A percentile compares a stretch with the other conserved stretches of the same genome.
Evolutionary conservation across 2,329 filamentous ascomycete genomes (phyloP).

Genomic region (Sporothrix inflata): DNA sequence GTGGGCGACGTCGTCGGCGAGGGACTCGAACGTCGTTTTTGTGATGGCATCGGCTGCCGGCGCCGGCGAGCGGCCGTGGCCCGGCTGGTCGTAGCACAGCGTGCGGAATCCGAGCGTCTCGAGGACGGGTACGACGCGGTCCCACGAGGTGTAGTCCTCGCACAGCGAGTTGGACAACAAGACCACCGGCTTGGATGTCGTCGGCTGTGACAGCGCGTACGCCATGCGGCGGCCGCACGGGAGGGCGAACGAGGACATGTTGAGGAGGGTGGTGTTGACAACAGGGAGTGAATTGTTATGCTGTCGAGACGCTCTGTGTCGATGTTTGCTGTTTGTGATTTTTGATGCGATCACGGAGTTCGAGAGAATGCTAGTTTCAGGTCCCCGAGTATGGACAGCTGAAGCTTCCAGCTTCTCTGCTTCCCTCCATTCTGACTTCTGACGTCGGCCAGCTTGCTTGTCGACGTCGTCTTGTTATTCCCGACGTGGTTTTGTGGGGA

Average conservation of each 20-base stretch:
- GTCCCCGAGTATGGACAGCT: too few species aligned
- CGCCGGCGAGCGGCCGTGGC: conserved; percentile 46
- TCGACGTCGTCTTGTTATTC: neutral
- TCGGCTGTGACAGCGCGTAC: conserved; percentile 39
- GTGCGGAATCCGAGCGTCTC: conserved; percentile 44
- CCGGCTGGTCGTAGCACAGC: conserved; percentile 50
- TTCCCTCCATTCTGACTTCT: neutral
- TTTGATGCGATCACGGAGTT: neutral
- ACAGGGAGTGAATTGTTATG: neutral
- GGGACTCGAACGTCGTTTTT: conserved; percentile 43
- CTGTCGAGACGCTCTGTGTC: neutral
- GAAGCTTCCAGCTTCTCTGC: too few species aligned
- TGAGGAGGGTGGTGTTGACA: neutral
- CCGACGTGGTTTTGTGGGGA: neutral
- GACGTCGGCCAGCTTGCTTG: too few species aligned
- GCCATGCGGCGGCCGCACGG: conserved; percentile 27
- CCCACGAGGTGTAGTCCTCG: conserved; percentile 45
- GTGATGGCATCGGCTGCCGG: conserved; percentile 39
- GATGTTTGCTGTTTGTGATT: neutral
- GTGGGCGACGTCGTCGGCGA: conserved; percentile 38
- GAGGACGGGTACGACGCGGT: conserved; percentile 44
- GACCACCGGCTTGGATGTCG: conserved; percentile 40
- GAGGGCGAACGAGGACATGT: conserved; percentile 28
- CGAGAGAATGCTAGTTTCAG: neutral
- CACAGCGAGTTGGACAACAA: conserved; percentile 48